Conservation (phyloP, 129 eudicot species). For the Saussurea involucrata region DNA sequence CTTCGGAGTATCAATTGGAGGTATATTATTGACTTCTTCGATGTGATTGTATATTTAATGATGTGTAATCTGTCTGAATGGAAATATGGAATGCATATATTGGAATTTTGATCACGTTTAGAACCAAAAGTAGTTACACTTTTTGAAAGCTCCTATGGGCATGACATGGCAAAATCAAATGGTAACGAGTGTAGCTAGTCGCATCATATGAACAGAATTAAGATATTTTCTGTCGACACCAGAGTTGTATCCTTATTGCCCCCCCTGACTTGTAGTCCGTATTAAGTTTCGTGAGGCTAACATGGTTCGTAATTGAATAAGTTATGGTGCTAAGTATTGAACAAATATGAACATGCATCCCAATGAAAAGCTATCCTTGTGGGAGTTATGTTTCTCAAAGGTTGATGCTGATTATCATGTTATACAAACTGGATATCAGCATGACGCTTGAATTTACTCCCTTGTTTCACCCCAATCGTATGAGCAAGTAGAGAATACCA, state of each 20-base stretch:
- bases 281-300: not conserved
- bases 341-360: not conserved
- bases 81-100: not conserved
- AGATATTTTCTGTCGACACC: not conserved
- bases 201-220: not conserved
- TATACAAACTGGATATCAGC: not conserved
- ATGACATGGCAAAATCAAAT: not conserved
- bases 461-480: not conserved
- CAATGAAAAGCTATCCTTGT: not conserved
- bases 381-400: not conserved
- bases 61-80: not conserved
- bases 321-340: not conserved
- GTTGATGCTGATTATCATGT: not conserved
- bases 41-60: not conserved
- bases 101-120: not conserved
- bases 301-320: not conserved
- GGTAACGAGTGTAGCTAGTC: not conserved
- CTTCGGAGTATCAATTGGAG: constrained; percentile 89
- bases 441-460: not conserved
- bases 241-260: not conserved
- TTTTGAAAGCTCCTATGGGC: not conserved
- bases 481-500: not conserved
- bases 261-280: not conserved
- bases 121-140: not conserved
- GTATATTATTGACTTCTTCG: constrained; percentile 20